phyloP scores from a whole-genome alignment of 2,329 filamentous ascomycete genomes.

The Diaporthe ampelina region DNA sequence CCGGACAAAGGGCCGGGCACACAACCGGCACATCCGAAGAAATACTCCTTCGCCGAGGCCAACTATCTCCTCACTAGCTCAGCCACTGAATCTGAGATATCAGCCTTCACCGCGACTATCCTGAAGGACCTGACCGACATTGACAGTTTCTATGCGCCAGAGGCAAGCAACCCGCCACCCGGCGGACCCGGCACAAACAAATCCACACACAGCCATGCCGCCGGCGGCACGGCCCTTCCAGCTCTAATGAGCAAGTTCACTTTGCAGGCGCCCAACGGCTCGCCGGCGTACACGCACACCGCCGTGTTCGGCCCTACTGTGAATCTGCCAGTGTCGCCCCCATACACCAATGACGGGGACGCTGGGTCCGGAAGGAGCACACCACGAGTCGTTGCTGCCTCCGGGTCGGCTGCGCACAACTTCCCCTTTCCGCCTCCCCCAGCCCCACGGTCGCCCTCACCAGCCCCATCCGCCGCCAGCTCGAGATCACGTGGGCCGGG shows the following conservation, averaged over 20 bases:
- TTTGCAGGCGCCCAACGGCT: conserved; percentile 10
- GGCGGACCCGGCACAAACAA: conserved; percentile 38
- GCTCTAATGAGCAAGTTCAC: conserved; percentile 30
- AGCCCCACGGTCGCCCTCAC: conserved; percentile 25
- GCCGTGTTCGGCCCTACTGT: conserved; percentile 7
- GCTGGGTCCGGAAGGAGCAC: conserved; percentile 10
- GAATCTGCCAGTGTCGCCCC: conserved; percentile 14
- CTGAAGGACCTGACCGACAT: conserved; percentile 63
- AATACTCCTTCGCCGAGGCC: conserved; percentile 61
- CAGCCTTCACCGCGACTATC: conserved; percentile 66
- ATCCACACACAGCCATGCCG: conserved; percentile 36
- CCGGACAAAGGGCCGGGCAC: background rate
- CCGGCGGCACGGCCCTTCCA: conserved; percentile 4
- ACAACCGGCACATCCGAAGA: conserved; percentile 45
- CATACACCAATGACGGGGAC: conserved; percentile 3
- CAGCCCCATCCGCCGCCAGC: conserved; percentile 25
- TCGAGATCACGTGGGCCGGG: background rate
- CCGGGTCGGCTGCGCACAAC: background rate
- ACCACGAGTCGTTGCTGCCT: conserved; percentile 7
- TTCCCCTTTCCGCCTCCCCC: conserved; percentile 33
- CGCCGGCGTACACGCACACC: conserved; percentile 35
- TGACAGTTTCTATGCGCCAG: conserved; percentile 61
- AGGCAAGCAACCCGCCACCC: conserved; percentile 43
- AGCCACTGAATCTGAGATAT: conserved; percentile 67
- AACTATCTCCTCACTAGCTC: conserved; percentile 70